Conservation (phyloP, 371 early-diverging fungal species). For the Mortierella sp. region DNA sequence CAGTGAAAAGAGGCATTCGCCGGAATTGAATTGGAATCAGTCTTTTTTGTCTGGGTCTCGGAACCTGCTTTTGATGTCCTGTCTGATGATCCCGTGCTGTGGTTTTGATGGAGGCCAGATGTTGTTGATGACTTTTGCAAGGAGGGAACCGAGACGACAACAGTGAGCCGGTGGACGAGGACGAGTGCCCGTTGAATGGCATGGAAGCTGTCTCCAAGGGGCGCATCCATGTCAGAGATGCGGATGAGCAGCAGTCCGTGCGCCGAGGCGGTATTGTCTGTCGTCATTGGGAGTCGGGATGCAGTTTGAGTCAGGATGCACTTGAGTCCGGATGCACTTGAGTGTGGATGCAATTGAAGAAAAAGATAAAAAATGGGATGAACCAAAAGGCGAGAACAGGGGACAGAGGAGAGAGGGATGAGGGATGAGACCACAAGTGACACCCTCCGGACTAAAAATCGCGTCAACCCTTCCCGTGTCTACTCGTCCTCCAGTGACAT, state of each 20-base stretch:
- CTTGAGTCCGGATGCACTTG: no score
- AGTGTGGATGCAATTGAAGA: no score
- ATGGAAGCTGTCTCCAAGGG: conserved; percentile 40
- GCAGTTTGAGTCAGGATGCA: no score
- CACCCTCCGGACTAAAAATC: no score
- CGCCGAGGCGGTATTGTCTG: neutral
- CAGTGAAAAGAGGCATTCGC: conserved; percentile 24
- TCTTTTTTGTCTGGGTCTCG: neutral
- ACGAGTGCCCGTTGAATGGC: conserved; percentile 30
- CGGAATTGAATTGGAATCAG: neutral
- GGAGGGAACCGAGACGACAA: conserved; percentile 19
- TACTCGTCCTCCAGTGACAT: no score
- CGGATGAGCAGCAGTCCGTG: conserved; percentile 41
- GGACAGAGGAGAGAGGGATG: no score
- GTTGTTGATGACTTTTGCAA: neutral
- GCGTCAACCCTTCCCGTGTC: no score
- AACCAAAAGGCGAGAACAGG: no score
- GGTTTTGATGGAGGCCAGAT: neutral
- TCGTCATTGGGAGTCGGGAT: conserved; percentile 8
- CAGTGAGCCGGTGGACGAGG: conserved; percentile 35
- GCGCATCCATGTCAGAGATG: conserved; percentile 34
- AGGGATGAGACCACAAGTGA: no score
- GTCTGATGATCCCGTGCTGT: neutral
- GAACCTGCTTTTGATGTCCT: neutral
- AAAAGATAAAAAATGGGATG: no score